Evolutionary conservation across 176 grass and related monocot genomes (phyloP), one percentile per base, ranked within the genome.

Genomic region (Aegilops umbellulata): DNA sequence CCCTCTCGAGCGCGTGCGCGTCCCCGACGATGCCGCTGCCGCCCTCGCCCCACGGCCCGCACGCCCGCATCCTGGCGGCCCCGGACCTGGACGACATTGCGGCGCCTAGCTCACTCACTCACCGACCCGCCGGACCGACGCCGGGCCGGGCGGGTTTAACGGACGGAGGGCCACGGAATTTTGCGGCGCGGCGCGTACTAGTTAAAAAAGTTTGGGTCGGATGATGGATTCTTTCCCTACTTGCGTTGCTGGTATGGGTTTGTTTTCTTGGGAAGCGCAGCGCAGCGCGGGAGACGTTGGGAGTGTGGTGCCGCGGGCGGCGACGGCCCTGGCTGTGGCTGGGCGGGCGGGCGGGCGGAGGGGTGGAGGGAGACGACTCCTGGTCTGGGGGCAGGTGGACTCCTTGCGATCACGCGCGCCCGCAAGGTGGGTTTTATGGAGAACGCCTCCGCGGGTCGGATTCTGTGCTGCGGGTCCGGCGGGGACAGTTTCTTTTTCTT

Each of bases 61-160:
- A 90, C 69, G 53, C 60, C 47, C 74, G 65, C 68, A 90, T 73
- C 80, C 87, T 64, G 30, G 80, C 76, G 10, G 74, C 35, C 0
- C 62, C 77, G 62, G 77, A 87, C 63, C 46, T 46, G 58, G 74
- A 80, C 65, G 74, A 80, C 88, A 89, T 90, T 93, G 85, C 74
- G 29, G 41, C 2, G 1, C 26, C 0, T 16, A 4, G 46, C 47
- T 15, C 47, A 6, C 47, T 6, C 47, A 51, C 47, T 6, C 47
- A 51, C 47, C 15, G 15, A 17, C 5, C 34, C 49, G 6, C 14
- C 69, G 9, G 14, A 6, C 70, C 19, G 25, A 1, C 1, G 22
- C 16, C 46, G 7, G 9, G 38, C 47, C 20, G 36, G 9, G 23
- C 27, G 66, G 77, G 80, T 63, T 79, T 79, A 80, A 80, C 51